Evolutionary conservation across 768 basidiomycete genomes (phyloP).

Genomic region (Lactarius sp.): DNA sequence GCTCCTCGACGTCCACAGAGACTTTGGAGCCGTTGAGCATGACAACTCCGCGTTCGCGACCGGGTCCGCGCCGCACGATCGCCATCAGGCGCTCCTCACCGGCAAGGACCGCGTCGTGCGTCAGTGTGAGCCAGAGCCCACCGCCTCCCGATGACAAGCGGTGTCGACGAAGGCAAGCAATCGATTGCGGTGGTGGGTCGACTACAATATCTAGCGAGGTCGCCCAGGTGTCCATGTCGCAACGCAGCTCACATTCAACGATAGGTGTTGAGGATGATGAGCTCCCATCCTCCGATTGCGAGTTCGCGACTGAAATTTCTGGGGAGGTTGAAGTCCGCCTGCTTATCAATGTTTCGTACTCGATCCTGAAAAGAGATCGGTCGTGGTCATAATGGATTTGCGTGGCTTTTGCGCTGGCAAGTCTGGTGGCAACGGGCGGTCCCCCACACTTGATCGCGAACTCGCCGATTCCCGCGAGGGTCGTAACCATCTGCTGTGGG

Average conservation of each 20-base stretch:
- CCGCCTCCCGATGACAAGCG: slow-evolving; percentile 82
- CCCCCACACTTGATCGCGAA: slow-evolving; percentile 95
- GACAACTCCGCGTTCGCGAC: too few relatives aligned
- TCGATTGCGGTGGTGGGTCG: too few relatives aligned
- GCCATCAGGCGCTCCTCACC: too few relatives aligned
- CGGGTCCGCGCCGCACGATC: too few relatives aligned
- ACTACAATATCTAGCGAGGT: slow-evolving; percentile 74
- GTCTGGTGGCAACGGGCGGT: slow-evolving; percentile 81
- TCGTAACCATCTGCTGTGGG: slow-evolving; percentile 88
- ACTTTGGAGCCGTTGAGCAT: too few relatives aligned
- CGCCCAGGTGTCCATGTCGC: slow-evolving; percentile 89
- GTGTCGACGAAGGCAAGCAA: slow-evolving; percentile 63
- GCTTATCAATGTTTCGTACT: slow-evolving; percentile 69
- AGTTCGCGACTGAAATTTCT: slow-evolving; percentile 16
- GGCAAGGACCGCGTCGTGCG: too few relatives aligned
- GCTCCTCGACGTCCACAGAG: too few relatives aligned
- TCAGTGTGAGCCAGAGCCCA: slow-evolving; percentile 90
- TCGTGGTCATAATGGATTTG: slow-evolving; percentile 86
- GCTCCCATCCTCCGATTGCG: slow-evolving; percentile 25
- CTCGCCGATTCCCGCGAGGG: slow-evolving; percentile 88
- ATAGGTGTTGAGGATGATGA: slow-evolving; percentile 38
- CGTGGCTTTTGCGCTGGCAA: slow-evolving; percentile 71
- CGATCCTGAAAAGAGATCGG: slow-evolving; percentile 69
- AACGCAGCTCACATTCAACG: slow-evolving; percentile 87
- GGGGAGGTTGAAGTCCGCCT: slow-evolving; percentile 35